Conservation (phyloP, 768 basidiomycete genomes). For the Suillus brevipes region DNA sequence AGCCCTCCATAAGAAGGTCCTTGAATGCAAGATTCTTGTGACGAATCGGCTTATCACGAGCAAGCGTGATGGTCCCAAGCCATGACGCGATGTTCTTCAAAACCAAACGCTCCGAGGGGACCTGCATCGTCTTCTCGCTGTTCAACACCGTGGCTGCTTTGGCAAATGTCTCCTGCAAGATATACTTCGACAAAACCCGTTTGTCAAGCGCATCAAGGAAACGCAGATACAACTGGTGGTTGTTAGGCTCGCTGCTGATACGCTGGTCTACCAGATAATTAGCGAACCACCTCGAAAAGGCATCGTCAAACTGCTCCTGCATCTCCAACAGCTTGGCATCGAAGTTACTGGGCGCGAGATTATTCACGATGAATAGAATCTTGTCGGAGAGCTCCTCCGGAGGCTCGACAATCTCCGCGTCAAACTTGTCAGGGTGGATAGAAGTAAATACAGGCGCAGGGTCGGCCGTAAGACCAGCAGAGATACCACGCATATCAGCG, state of each 20-base stretch:
- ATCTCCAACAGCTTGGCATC: conserved; percentile 86
- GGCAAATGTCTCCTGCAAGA: conserved; percentile 91
- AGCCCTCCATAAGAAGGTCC: conserved; percentile 94
- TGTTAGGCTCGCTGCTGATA: conserved; percentile 94
- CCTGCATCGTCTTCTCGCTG: conserved; percentile 85
- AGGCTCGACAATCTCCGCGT: conserved; percentile 65
- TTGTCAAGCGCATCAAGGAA: conserved; percentile 85
- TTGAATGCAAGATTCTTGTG: conserved; percentile 95
- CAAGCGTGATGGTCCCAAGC: conserved; percentile 92
- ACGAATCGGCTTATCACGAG: conserved; percentile 88
- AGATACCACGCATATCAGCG: conserved; percentile 42
- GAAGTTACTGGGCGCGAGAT: conserved; percentile 92
- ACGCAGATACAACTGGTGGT: conserved; percentile 91
- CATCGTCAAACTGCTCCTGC: conserved; percentile 78
- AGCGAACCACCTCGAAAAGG: conserved; percentile 92
- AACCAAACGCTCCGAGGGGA: conserved; percentile 78
- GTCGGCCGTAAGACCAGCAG: conserved; percentile 40
- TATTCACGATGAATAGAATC: conserved; percentile 97
- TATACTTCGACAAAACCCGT: conserved; percentile 64
- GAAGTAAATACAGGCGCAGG: conserved; percentile 67
- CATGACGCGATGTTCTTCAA: conserved; percentile 95
- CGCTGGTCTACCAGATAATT: conserved; percentile 97
- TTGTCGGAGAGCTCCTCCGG: conserved; percentile 88
- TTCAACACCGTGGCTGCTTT: conserved; percentile 88
- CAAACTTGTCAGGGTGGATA: conserved; percentile 69